These are phyloP conservation scores for Vaccinium myrtillus DNA, from an alignment of 148 eudicot genomes.

Conservation along the genomic window DNA sequence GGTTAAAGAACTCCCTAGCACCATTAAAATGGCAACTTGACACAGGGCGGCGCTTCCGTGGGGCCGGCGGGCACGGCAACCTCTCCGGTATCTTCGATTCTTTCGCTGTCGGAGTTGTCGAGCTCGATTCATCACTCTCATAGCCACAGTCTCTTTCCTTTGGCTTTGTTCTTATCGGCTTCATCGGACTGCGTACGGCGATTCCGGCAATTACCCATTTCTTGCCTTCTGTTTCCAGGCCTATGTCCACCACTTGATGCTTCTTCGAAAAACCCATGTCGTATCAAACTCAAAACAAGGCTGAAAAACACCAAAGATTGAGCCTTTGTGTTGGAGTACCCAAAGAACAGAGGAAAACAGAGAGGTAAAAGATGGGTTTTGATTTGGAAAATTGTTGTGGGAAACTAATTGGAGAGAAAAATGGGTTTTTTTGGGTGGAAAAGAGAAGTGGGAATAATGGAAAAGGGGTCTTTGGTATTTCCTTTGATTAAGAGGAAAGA, in stretches of 20 bases:
- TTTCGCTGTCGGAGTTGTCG: slow-evolving; percentile 54
- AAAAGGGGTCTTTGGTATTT: slow-evolving; percentile 10
- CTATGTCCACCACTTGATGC: slow-evolving; percentile 29
- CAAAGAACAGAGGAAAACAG: background rate
- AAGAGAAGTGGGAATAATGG: slow-evolving; percentile 9
- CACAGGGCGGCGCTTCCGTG: slow-evolving; percentile 50
- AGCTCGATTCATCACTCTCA: slow-evolving; percentile 23
- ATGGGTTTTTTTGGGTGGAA: background rate
- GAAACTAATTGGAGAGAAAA: background rate
- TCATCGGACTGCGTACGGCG: slow-evolving; percentile 38
- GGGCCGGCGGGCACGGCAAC: slow-evolving; percentile 58
- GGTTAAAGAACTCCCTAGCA: slow-evolving; percentile 44
- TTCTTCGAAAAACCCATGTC: slow-evolving; percentile 55
- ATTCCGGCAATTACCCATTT: slow-evolving; percentile 59
- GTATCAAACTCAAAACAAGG: background rate
- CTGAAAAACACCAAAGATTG: background rate
- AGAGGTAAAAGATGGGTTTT: background rate
- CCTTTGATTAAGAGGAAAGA: background rate
- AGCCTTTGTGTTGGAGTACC: background rate
- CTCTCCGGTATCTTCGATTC: slow-evolving; percentile 50
- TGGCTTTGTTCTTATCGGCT: slow-evolving; percentile 32
- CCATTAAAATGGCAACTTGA: slow-evolving; percentile 30
- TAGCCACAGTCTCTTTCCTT: slow-evolving; percentile 25
- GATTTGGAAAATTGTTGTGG: background rate
- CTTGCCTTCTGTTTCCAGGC: slow-evolving; percentile 35